A percentile compares a stretch with the other conserved stretches of the same genome.
phyloP scores from a whole-genome alignment of 116 monocot species.

The Zostera marina region DNA sequence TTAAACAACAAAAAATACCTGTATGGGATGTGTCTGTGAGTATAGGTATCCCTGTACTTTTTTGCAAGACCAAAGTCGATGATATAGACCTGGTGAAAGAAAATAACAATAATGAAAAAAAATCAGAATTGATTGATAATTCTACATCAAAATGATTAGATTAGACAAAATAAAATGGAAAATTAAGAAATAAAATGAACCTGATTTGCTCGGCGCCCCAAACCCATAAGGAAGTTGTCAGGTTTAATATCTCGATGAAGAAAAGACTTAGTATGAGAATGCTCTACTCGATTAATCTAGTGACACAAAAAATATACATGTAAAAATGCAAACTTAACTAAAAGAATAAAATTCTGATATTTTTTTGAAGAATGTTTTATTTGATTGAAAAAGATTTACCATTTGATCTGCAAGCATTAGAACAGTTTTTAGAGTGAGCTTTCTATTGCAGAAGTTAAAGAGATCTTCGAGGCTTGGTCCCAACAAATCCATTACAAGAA shows the following conservation, averaged over 20 bases:
- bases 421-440: slow-evolving; percentile 78
- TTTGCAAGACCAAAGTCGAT: slow-evolving; percentile 88
- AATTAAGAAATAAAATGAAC: slow-evolving; percentile 11
- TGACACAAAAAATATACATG: not conserved
- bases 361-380: not conserved
- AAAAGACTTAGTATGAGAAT: slow-evolving; percentile 74
- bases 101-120: not conserved
- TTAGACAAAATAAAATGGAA: not conserved
- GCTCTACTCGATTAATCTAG: slow-evolving; percentile 77
- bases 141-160: not conserved
- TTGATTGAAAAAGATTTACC: slow-evolving; percentile 19
- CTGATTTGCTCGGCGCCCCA: slow-evolving; percentile 83
- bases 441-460: slow-evolving; percentile 85
- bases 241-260: slow-evolving; percentile 91
- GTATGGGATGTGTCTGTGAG: slow-evolving; percentile 77
- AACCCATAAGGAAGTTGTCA: slow-evolving; percentile 93
- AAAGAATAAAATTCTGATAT: not conserved
- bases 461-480: slow-evolving; percentile 94
- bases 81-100: slow-evolving; percentile 39
- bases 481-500: slow-evolving; percentile 82
- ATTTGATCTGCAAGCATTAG: slow-evolving; percentile 96
- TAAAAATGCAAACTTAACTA: not conserved
- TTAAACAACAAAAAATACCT: slow-evolving; percentile 20
- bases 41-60: slow-evolving; percentile 72
- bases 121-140: not conserved